Percentiles rank a stretch among this genome's conserved stretches.
Conservation (phyloP, 108 stramenopile genomes). For the Skeletonema menzelii region DNA sequence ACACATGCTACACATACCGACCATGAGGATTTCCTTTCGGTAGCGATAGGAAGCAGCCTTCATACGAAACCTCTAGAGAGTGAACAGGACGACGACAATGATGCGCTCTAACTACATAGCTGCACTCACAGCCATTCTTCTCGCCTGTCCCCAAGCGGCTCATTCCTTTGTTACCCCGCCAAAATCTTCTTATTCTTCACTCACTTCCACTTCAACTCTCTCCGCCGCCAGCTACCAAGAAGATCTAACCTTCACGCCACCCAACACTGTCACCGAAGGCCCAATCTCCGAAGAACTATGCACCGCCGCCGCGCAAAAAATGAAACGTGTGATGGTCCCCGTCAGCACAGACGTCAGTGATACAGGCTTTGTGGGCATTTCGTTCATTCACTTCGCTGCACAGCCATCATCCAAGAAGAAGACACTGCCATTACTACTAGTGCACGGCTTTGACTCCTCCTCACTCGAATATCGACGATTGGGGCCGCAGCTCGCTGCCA, state of each 20-base stretch:
- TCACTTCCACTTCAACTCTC: too few relatives aligned
- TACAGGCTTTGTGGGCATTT: slow-evolving; percentile 68
- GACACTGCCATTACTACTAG: slow-evolving; percentile 48
- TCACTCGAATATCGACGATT: slow-evolving; percentile 85
- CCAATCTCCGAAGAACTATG: slow-evolving; percentile 58
- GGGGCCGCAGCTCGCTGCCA: slow-evolving; percentile 67
- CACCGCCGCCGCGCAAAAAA: slow-evolving; percentile 60
- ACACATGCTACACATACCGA: too few relatives aligned
- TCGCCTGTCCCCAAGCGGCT: too few relatives aligned
- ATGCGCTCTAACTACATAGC: too few relatives aligned
- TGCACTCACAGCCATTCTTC: too few relatives aligned
- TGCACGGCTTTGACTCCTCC: slow-evolving; percentile 95
- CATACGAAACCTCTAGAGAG: too few relatives aligned
- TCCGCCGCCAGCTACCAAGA: slow-evolving; percentile 3
- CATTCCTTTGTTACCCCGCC: too few relatives aligned
- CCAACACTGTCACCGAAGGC: slow-evolving; percentile 34
- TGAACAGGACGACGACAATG: too few relatives aligned
- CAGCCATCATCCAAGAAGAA: not conserved
- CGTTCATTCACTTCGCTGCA: slow-evolving; percentile 64
- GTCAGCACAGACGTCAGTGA: slow-evolving; percentile 59
- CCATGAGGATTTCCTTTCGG: too few relatives aligned
- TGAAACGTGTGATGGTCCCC: slow-evolving; percentile 71
- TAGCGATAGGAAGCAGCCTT: too few relatives aligned
- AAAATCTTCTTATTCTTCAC: too few relatives aligned
- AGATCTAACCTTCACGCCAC: slow-evolving; percentile 61